Evolutionary conservation across 352 stramenopile genomes (phyloP), one percentile per base, ranked within the genome.

Genomic region (Thalassiosira mediterranea): DNA sequence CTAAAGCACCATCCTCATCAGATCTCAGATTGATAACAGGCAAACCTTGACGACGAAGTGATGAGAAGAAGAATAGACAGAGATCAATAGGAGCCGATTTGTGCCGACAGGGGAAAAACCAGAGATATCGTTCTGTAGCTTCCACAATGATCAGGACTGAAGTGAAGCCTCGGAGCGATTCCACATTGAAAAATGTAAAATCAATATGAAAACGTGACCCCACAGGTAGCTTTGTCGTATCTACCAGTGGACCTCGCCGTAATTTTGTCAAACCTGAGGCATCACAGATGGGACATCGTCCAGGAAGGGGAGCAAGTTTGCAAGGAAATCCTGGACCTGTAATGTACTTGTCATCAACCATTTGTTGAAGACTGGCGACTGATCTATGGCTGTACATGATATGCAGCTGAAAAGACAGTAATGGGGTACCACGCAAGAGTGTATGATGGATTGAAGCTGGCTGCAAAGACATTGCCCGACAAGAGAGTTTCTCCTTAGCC

Each of bases 71-170:
- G 25, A 51, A 74, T 1, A 52, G 38, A 31, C 37, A 47, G 8
- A 74, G 7, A 34, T 64, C 53, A 57, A 74, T 44, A 25, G 62
- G 62, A 21, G 60, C 17, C 21, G 19, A 15, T 32, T 69, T 79
- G 42, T 32, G 54, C 21, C 54, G 13, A 13, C 3, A 54, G 31
- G 61, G 52, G 54, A 79, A 79, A 17, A 51, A 8, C 70, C 61
- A 79, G 0, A 69, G 3, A 1, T 64, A 44, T 21, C 70, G 1
- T 32, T 56, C 32, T n/a, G 44, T 79, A 28, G 52, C 25, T 29
- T 69, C 61, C 21, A 74, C 53, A 19, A 73, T 63, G 13, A 66
- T 62, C 0, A 79, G 26, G 28, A 48, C 51, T 40, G 70, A 7
- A 17, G 25, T 61, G 38, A 79, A 79, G 4, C 51, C 62, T 17